Evolutionary conservation across 1,284 basidiomycete species (phyloP).

Genomic region (Cutaneotrichosporon spelunceum): DNA sequence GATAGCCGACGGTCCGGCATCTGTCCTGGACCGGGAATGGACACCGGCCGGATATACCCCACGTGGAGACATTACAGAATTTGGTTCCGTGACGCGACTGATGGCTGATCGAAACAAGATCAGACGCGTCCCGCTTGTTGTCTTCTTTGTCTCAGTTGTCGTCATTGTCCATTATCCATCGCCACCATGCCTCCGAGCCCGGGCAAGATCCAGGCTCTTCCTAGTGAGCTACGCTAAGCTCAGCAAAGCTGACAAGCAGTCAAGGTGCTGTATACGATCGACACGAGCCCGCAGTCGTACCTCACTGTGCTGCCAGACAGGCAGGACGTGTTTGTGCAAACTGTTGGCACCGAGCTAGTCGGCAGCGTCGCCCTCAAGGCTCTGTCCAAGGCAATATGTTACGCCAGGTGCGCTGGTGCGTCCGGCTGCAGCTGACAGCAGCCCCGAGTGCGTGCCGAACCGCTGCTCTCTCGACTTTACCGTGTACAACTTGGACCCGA

Average conservation of each 20-base stretch:
- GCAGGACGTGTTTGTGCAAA: slow-evolving; percentile 44
- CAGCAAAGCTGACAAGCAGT: slow-evolving; percentile 26
- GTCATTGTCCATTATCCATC: neutral
- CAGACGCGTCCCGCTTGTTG: neutral
- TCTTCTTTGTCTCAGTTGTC: neutral
- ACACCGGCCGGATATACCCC: neutral
- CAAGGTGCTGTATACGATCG: slow-evolving; percentile 47
- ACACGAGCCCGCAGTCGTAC: slow-evolving; percentile 42
- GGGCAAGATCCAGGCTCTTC: slow-evolving; percentile 43
- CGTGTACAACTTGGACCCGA: slow-evolving; percentile 47
- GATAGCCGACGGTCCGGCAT: neutral
- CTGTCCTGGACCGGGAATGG: neutral
- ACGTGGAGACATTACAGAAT: neutral
- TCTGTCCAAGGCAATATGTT: slow-evolving; percentile 42
- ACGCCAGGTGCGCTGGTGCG: slow-evolving; percentile 36
- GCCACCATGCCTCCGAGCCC: slow-evolving; percentile 42
- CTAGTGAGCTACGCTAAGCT: slow-evolving; percentile 25
- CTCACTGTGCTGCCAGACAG: slow-evolving; percentile 37
- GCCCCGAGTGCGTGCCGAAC: slow-evolving; percentile 46
- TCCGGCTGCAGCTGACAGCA: slow-evolving; percentile 13
- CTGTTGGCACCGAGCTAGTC: slow-evolving; percentile 15
- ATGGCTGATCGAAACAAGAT: neutral
- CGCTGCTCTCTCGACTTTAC: slow-evolving; percentile 39
- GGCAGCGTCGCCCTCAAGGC: slow-evolving; percentile 43
- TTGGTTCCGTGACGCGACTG: slow-evolving; percentile 9